Percentiles rank a stretch among this genome's conserved stretches.
Conservation (phyloP, 345 rosid species). For the Noccaea caerulescens region DNA sequence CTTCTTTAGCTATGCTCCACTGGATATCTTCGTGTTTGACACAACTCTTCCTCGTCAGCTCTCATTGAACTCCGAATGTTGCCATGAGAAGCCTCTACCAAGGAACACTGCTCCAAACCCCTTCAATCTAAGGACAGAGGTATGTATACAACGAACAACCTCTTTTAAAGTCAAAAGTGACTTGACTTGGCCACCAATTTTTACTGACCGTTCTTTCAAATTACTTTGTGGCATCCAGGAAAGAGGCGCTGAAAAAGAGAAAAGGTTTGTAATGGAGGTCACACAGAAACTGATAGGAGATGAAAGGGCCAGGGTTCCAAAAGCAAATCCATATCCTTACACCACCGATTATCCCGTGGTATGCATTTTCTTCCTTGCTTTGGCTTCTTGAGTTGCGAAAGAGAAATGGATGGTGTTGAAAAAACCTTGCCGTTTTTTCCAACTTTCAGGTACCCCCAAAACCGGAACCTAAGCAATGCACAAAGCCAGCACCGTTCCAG, state of each 20-base stretch:
- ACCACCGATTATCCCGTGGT: conserved; percentile 98
- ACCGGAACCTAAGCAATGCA: conserved; percentile 83
- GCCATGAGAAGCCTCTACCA: conserved; percentile 58
- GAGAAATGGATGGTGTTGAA: background rate
- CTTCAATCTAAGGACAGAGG: conserved; percentile 90
- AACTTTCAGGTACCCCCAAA: conserved; percentile 77
- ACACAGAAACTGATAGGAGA: conserved; percentile 66
- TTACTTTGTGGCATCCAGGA: conserved; percentile 56
- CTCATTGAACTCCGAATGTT: conserved; percentile 76
- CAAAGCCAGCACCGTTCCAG: conserved; percentile 84
- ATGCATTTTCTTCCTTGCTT: conserved; percentile 29
- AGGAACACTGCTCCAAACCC: conserved; percentile 87
- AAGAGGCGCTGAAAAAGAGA: conserved; percentile 92
- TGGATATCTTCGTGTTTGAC: conserved; percentile 22
- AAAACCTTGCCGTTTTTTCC: background rate
- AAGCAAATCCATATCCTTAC: conserved; percentile 91
- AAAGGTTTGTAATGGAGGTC: conserved; percentile 61
- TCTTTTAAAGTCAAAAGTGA: background rate
- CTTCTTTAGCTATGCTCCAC: conserved; percentile 4
- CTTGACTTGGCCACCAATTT: conserved; percentile 23
- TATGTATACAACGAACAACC: conserved; percentile 40
- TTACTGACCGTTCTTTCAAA: conserved; percentile 2
- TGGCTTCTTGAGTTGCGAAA: conserved; percentile 9
- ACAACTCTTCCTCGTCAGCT: conserved; percentile 54
- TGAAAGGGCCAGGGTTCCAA: conserved; percentile 76